Conservation (phyloP, 805 yeast species). For the Candida tammaniensis region DNA sequence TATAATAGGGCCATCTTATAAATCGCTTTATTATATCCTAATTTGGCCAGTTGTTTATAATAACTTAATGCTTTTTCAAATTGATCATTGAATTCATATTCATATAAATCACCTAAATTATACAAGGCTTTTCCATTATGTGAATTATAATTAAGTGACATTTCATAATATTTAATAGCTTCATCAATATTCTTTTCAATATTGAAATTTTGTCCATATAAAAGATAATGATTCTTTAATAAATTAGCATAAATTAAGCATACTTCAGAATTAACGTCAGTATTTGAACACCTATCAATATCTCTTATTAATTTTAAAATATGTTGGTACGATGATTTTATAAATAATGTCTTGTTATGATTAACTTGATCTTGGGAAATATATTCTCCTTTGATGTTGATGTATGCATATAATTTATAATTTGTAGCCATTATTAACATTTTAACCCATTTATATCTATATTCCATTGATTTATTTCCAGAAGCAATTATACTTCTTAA, state of each 20-base stretch:
- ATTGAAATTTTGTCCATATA: constrained; percentile 36
- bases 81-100: constrained; percentile 25
- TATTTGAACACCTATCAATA: constrained; percentile 21
- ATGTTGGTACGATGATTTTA: constrained; percentile 38
- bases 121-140: constrained; percentile 31
- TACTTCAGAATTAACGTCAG: constrained; percentile 25
- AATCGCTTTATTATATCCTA: constrained; percentile 45
- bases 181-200: constrained; percentile 24
- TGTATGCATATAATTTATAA: constrained; percentile 36
- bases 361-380: constrained; percentile 27
- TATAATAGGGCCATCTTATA: constrained; percentile 38
- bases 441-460: constrained; percentile 41
- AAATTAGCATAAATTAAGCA: constrained; percentile 37
- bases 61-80: constrained; percentile 31
- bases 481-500: constrained; percentile 36
- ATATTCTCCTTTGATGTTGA: constrained; percentile 41
- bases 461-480: constrained; percentile 42
- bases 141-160: constrained; percentile 30
- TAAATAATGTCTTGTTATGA: constrained; percentile 31
- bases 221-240: constrained; percentile 31
- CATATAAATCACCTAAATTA: constrained; percentile 39
- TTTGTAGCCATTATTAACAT: constrained; percentile 40
- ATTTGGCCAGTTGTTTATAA: constrained; percentile 36
- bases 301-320: constrained; percentile 35
- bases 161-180: constrained; percentile 30